Base-by-base conservation (phyloP, 306 rosid species). In the Notholithocarpus densiflorus region DNA sequence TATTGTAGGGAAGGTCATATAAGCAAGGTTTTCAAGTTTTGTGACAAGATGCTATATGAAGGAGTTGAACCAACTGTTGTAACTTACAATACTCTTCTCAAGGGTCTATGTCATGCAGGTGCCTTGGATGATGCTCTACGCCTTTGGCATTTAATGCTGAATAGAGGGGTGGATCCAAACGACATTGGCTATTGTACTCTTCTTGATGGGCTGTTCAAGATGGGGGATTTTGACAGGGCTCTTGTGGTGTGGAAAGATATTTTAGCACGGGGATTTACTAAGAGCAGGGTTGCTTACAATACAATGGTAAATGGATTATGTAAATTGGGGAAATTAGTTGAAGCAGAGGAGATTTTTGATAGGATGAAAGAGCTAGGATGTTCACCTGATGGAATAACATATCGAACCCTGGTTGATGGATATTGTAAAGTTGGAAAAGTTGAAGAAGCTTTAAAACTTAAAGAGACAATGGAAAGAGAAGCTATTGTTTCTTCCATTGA, bases 351-450 rank as follows among this genome's bases (percentile, higher is more conserved):
- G 75, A 61, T 86, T 87, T 89, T 89, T 80, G 55, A 76, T 37
- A 88, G 82, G 85, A 92, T 94, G 97, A 87, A 87, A 72, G 97
- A 88, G 65, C 90, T 94, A 53, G 93, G 95, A 75, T 92, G 84
- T 79, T 83, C 71, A 45, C 90, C 91, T 4, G 97, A 94, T 80
- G 97, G 76, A 82, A 68, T 94, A 61, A 91, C 97, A 14, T 94
- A 88, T 69, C 77, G 89, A 80, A 88, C 93, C 74, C 70, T 94
- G 80, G 82, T 88, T 68, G 92, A 92, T 81, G 95, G 87, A 56
- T 88, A 91, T 84, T 91, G 92, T 82, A 88, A 91, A 80, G 77
- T 17, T 80, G 97, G 93, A 40, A 84, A 87, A 68, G 55, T 89
- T 68, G 77, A 62, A 32, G 87, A 89, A 86, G 97, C 98, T 60